These are phyloP conservation scores for Lecanosticta acicola DNA, from an alignment of 2,329 filamentous ascomycete genomes.

Conservation along the genomic window DNA sequence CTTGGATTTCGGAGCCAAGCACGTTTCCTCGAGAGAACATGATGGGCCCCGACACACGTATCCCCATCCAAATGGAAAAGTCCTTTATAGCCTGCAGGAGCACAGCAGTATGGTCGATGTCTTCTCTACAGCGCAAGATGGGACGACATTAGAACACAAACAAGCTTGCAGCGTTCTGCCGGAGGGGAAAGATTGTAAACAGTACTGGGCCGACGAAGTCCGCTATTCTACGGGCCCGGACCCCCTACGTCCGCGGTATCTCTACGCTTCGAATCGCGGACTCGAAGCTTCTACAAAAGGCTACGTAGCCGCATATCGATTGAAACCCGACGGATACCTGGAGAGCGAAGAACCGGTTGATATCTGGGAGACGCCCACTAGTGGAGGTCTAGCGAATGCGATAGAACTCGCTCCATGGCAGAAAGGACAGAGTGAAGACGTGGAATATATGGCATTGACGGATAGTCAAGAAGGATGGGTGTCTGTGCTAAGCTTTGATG, in stretches of 20 bases:
- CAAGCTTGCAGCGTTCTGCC: conserved; percentile 31
- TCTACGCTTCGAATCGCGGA: conserved; percentile 34
- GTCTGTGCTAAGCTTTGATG: conserved; percentile 31
- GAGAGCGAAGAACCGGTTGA: conserved; percentile 25
- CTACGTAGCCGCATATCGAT: conserved; percentile 29
- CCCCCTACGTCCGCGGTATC: conserved; percentile 23
- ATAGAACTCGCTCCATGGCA: conserved; percentile 31
- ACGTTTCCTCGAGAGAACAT: conserved; percentile 26
- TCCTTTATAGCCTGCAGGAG: conserved; percentile 33
- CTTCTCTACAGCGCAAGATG: conserved; percentile 26
- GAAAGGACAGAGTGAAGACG: conserved; percentile 11
- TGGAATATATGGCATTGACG: conserved; percentile 32
- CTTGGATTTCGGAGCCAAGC: conserved; percentile 25
- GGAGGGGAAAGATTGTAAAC: conserved; percentile 27
- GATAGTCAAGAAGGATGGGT: conserved; percentile 33
- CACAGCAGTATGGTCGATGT: conserved; percentile 35
- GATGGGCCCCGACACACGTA: conserved; percentile 34
- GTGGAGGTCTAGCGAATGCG: conserved; percentile 33
- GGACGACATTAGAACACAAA: conserved; percentile 26
- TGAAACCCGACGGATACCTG: conserved; percentile 25
- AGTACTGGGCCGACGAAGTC: conserved; percentile 36
- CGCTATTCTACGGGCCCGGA: conserved; percentile 28
- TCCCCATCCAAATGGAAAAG: conserved; percentile 32
- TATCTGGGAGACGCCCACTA: conserved; percentile 33
- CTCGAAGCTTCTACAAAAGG: conserved; percentile 29